These are phyloP conservation scores for Collybia sp. DNA, from an alignment of 768 basidiomycete genomes.

Conservation along the genomic window DNA sequence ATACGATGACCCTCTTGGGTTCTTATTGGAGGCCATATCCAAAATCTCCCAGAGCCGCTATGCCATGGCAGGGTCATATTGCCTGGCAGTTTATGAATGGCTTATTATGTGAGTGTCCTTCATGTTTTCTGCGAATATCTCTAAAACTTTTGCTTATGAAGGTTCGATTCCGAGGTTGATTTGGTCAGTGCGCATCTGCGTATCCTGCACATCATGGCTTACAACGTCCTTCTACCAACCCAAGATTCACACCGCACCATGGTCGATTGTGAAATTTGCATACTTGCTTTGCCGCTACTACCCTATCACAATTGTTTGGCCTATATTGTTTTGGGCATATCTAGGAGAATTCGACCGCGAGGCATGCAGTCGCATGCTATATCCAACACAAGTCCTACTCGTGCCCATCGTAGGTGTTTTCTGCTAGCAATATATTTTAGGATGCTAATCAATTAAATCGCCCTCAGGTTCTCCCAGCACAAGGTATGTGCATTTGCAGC, in stretches of 20 bases:
- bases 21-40: too few relatives aligned
- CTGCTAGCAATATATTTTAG: neutral
- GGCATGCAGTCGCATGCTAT: conserved; percentile 22
- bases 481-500: conserved; percentile 19
- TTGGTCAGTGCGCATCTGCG: too few relatives aligned
- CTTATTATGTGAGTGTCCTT: too few relatives aligned
- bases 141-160: too few relatives aligned
- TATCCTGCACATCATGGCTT: too few relatives aligned
- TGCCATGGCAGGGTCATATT: too few relatives aligned
- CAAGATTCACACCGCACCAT: conserved; percentile 28
- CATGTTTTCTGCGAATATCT: too few relatives aligned
- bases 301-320: conserved; percentile 26
- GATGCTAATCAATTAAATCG: neutral
- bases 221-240: too few relatives aligned
- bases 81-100: too few relatives aligned
- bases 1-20: too few relatives aligned
- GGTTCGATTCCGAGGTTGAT: too few relatives aligned
- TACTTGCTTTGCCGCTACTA: conserved; percentile 41
- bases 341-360: conserved; percentile 25
- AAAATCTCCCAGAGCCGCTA: too few relatives aligned
- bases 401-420: conserved; percentile 23
- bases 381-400: conserved; percentile 23
- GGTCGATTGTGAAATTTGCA: conserved; percentile 33
- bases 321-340: conserved; percentile 31
- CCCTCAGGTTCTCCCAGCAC: conserved; percentile 32